Evolutionary conservation across 1,284 basidiomycete species (phyloP), one percentile per base, ranked within the genome.

Genomic region (Pseudozyma sp.): DNA sequence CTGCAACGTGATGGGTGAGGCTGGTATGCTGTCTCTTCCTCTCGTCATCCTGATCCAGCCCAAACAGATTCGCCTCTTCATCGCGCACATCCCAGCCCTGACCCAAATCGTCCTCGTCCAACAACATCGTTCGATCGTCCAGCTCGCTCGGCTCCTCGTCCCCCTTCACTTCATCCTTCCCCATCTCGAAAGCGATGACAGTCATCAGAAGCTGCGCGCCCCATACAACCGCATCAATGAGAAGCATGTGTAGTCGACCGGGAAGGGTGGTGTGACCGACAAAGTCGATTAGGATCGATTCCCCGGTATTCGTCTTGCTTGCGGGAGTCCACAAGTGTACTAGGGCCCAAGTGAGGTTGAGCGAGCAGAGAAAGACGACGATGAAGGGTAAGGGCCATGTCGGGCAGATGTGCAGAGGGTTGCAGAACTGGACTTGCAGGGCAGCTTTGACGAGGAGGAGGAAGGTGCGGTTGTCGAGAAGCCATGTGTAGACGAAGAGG

Each of bases 251-350:
- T 2, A 78, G 4, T 33, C 65, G 67, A 16, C 62, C 57, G 5
- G 67, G 68, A 5, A 59, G 31, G 42, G 30, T 33, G 57, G 52
- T 50, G 40, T 79, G 79, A 6, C 75, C 77, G 17, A 81, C 54
- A 62, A 79, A 81, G 52, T 81, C 79, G 44, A 81, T 61, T 10
- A 81, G 17, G 40, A 81, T 60, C n/a, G 68, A 56, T 17, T 66
- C 43, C 14, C 53, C 44, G 11, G 31, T 52, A 37, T 67, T 34
- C 0, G 58, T 46, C n/a, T 29, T 24, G 17, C 53, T 54, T 10
- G 68, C 37, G 2, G 67, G 56, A 0, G 54, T 42, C 47, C 58
- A 53, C 0, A 68, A 52, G 44, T 75, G 71, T 5, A 59, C 57
- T 14, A 72, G n/a, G n/a, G 69, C 54, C 29, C 71, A 33, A 9